Percentiles rank a stretch among this genome's conserved stretches.
These are phyloP conservation scores for Phaeotremella fagi DNA, from an alignment of 768 basidiomycete species.

Conservation along the genomic window DNA sequence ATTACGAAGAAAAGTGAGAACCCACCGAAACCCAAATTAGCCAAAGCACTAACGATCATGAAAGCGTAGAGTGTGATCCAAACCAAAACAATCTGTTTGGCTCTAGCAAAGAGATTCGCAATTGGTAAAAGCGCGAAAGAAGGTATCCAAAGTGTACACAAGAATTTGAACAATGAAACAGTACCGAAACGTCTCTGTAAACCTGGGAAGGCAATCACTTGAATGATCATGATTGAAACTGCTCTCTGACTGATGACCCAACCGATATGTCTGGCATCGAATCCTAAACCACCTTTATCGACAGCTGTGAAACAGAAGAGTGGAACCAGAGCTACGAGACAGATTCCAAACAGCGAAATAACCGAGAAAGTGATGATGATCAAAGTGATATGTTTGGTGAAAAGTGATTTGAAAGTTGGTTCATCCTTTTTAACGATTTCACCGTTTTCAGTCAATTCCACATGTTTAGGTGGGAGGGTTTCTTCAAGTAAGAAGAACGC, in stretches of 20 bases:
- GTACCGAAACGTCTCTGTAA: slow-evolving; percentile 23
- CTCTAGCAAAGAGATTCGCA: slow-evolving; percentile 23
- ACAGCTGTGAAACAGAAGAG: slow-evolving; percentile 41
- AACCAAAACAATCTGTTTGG: slow-evolving; percentile 11
- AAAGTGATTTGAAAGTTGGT: slow-evolving; percentile 7
- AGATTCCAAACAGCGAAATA: slow-evolving; percentile 23
- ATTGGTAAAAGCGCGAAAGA: slow-evolving; percentile 25
- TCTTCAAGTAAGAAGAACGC: slow-evolving; percentile 33
- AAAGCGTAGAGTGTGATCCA: slow-evolving; percentile 22
- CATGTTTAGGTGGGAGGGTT: slow-evolving; percentile 21
- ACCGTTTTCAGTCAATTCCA: neutral
- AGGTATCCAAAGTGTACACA: slow-evolving; percentile 30
- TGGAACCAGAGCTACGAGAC: slow-evolving; percentile 22
- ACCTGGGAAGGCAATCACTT: slow-evolving; percentile 31
- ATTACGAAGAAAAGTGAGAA: neutral
- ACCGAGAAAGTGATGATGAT: slow-evolving; percentile 32
- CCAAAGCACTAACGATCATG: slow-evolving; percentile 17
- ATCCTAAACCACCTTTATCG: slow-evolving; percentile 27
- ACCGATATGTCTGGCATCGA: slow-evolving; percentile 27
- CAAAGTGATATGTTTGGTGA: slow-evolving; percentile 27
- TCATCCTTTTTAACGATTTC: neutral
- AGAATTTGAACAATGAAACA: slow-evolving; percentile 19
- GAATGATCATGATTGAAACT: slow-evolving; percentile 26
- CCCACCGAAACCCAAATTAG: slow-evolving; percentile 33
- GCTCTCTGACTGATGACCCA: slow-evolving; percentile 26